These are phyloP conservation scores for Eragrostis tef DNA, from an alignment of 202 grass and related monocot species.

Conservation along the genomic window DNA sequence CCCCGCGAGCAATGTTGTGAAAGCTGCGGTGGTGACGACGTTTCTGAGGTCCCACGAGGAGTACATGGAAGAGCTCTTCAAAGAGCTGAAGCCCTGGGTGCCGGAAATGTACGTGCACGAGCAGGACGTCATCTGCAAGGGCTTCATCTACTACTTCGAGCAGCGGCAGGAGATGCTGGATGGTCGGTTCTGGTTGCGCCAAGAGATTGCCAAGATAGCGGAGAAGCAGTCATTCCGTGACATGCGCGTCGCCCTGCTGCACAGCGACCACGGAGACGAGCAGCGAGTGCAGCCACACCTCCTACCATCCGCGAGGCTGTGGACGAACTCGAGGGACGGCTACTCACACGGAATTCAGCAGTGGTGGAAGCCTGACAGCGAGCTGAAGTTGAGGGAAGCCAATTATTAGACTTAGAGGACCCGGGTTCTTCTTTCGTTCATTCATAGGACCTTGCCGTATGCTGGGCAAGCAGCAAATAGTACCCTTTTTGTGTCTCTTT, in stretches of 20 bases:
- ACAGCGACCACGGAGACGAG: background rate
- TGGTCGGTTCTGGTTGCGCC: too few relatives aligned
- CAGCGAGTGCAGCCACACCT: constrained; percentile 16
- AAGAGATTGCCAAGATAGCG: background rate
- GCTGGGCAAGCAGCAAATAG: too few relatives aligned
- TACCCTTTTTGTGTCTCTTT: too few relatives aligned
- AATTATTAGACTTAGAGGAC: too few relatives aligned
- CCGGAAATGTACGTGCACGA: constrained; percentile 47
- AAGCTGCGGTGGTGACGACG: background rate
- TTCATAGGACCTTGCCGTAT: too few relatives aligned
- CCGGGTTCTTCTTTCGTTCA: too few relatives aligned
- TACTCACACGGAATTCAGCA: background rate
- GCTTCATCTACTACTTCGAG: constrained; percentile 43
- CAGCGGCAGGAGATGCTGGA: background rate
- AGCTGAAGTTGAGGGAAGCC: background rate
- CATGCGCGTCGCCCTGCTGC: background rate
- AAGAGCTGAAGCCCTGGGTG: constrained; percentile 21
- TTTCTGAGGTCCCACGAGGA: background rate
- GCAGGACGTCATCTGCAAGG: background rate
- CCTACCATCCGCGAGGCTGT: constrained; percentile 41
- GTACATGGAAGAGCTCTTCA: background rate
- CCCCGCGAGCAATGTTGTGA: background rate
- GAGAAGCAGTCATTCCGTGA: constrained; percentile 24
- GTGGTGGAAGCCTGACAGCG: constrained; percentile 14
- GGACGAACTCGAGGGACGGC: background rate